Evolutionary conservation across 345 rosid genomes (phyloP).

Genomic region (Anastatica hierochuntica): DNA sequence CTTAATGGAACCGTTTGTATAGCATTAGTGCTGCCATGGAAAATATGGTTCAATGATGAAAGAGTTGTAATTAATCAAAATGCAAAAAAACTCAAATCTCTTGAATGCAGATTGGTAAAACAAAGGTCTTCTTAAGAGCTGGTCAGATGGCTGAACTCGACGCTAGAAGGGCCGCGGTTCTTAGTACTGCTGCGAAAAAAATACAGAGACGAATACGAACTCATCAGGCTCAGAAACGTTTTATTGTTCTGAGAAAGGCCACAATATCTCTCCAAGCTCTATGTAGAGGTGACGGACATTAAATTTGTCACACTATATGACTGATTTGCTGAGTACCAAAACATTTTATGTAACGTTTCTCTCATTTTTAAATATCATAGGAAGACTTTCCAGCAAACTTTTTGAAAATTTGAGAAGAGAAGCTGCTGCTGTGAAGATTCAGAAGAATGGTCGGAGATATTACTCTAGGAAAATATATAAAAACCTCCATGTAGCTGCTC

Average conservation of each 20-base stretch:
- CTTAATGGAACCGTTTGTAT: not conserved
- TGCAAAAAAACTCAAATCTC: not conserved
- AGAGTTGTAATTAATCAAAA: not conserved
- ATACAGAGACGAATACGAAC: slow-evolving; percentile 73
- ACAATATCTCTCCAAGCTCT: slow-evolving; percentile 46
- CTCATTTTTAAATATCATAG: slow-evolving; percentile 25
- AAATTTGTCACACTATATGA: not conserved
- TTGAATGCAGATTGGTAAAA: slow-evolving; percentile 75
- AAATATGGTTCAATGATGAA: not conserved
- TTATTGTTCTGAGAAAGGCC: slow-evolving; percentile 57
- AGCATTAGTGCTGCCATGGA: not conserved
- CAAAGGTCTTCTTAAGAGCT: slow-evolving; percentile 88
- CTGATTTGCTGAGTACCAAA: no score
- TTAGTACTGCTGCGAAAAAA: slow-evolving; percentile 68
- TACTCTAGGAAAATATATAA: slow-evolving; percentile 44
- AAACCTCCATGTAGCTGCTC: slow-evolving; percentile 40
- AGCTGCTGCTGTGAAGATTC: slow-evolving; percentile 65
- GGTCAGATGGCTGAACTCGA: slow-evolving; percentile 99
- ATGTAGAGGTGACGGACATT: slow-evolving; percentile 55
- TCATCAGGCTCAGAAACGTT: slow-evolving; percentile 57
- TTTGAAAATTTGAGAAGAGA: slow-evolving; percentile 37
- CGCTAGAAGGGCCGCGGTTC: slow-evolving; percentile 71
- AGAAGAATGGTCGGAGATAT: slow-evolving; percentile 46
- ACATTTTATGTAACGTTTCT: slow-evolving; percentile 1
- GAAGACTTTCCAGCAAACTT: slow-evolving; percentile 52